Percentiles rank a stretch among this genome's conserved stretches.
Evolutionary conservation across 1,284 basidiomycete genomes (phyloP).

Genomic region (Filobasidium uniguttulatum): DNA sequence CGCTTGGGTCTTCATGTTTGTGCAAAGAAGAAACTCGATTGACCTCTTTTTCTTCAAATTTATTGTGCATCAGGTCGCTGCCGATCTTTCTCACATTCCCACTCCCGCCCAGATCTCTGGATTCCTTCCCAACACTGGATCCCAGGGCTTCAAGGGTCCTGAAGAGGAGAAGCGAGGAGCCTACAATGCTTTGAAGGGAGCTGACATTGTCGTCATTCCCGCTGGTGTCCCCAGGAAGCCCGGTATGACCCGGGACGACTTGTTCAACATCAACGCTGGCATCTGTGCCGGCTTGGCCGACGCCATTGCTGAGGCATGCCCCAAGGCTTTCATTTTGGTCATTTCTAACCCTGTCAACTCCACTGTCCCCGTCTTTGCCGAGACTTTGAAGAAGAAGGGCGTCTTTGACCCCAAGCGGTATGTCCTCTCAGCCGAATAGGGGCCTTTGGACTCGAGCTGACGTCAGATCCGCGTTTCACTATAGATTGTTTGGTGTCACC

Average conservation of each 20-base stretch:
- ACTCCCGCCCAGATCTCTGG: constrained; percentile 62
- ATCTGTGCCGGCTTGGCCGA: constrained; percentile 89
- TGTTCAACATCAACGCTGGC: constrained; percentile 76
- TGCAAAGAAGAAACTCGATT: neutral
- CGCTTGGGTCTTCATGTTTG: neutral
- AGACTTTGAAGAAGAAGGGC: constrained; percentile 83
- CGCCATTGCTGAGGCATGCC: constrained; percentile 67
- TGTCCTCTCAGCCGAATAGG: constrained; percentile 10
- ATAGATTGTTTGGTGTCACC: constrained; percentile 88
- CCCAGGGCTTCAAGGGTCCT: constrained; percentile 33
- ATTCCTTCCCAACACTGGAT: constrained; percentile 36
- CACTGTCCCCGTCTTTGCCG: constrained; percentile 91
- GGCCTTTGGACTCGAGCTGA: neutral
- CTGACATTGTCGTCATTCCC: constrained; percentile 86
- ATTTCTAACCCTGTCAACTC: constrained; percentile 97
- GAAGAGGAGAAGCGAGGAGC: constrained; percentile 29
- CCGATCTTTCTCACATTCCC: constrained; percentile 87
- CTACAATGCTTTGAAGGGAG: constrained; percentile 66
- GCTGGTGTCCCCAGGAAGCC: constrained; percentile 96
- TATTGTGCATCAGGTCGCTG: constrained; percentile 46
- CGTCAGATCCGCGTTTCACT: neutral
- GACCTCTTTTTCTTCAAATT: neutral
- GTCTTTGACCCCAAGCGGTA: constrained; percentile 84
- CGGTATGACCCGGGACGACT: constrained; percentile 43
- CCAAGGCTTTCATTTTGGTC: constrained; percentile 86